Conservation (phyloP, 2,329 filamentous ascomycete genomes). For the Diaporthe batatas region DNA sequence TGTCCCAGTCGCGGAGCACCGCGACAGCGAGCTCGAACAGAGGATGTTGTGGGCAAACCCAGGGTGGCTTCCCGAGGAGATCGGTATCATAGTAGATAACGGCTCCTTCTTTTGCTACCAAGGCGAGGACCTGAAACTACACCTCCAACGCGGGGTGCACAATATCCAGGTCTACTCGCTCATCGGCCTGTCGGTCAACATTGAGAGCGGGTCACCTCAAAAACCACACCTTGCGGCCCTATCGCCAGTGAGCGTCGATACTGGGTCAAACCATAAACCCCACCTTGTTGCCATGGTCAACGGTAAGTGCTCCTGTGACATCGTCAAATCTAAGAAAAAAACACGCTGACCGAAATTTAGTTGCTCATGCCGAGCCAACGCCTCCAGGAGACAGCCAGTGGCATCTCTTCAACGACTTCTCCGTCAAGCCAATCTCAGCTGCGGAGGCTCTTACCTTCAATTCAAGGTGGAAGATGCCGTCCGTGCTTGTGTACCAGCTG, state of each 20-base stretch:
- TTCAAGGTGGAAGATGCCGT: slow-evolving; percentile 91
- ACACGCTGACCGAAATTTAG: slow-evolving; percentile 54
- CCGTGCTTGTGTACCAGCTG: slow-evolving; percentile 87
- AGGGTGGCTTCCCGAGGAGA: slow-evolving; percentile 92
- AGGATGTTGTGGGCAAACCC: slow-evolving; percentile 88
- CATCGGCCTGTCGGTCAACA: slow-evolving; percentile 89
- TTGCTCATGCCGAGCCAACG: slow-evolving; percentile 74
- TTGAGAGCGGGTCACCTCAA: slow-evolving; percentile 86
- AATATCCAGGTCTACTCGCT: slow-evolving; percentile 92
- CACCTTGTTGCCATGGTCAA: slow-evolving; percentile 95
- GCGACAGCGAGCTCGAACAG: slow-evolving; percentile 70
- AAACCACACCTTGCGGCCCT: slow-evolving; percentile 93
- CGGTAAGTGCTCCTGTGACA: slow-evolving; percentile 61
- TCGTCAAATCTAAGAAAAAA: neutral
- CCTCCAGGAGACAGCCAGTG: slow-evolving; percentile 77
- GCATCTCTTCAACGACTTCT: slow-evolving; percentile 98
- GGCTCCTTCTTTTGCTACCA: slow-evolving; percentile 97
- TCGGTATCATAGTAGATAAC: slow-evolving; percentile 90
- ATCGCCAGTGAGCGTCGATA: slow-evolving; percentile 83
- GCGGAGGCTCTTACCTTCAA: slow-evolving; percentile 93
- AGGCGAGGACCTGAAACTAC: slow-evolving; percentile 86
- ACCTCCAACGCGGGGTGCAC: slow-evolving; percentile 82
- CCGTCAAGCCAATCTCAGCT: slow-evolving; percentile 83
- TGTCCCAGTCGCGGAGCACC: slow-evolving; percentile 71
- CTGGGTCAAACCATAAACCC: slow-evolving; percentile 85